A percentile compares a stretch with the other conserved stretches of the same genome.
These are phyloP conservation scores for Lithospermum erythrorhizon DNA, from an alignment of 257 asterid genomes.

Conservation along the genomic window DNA sequence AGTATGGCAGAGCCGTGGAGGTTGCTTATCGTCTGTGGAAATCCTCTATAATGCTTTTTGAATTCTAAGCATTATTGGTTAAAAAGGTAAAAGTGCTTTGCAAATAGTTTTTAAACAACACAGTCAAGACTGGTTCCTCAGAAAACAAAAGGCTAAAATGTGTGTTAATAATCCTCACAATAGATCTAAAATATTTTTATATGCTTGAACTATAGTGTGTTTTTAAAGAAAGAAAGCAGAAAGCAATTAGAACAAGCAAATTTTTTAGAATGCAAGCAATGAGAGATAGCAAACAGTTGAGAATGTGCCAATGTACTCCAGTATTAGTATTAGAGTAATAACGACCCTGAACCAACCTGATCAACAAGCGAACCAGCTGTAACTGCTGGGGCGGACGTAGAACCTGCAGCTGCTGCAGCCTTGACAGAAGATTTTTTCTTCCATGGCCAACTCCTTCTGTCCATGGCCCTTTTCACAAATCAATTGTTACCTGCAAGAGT, in stretches of 20 bases:
- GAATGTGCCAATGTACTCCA: constrained; percentile 1
- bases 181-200: too few relatives aligned
- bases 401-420: constrained; percentile 32
- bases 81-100: too few relatives aligned
- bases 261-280: too few relatives aligned
- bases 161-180: too few relatives aligned
- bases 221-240: too few relatives aligned
- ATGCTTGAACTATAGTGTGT: too few relatives aligned
- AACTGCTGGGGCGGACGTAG: constrained; percentile 34
- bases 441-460: constrained; percentile 95
- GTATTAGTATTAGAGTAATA: background rate
- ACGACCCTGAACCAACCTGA: constrained; percentile 31
- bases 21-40: too few relatives aligned
- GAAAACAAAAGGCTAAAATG: too few relatives aligned
- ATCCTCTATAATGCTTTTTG: too few relatives aligned
- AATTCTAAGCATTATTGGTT: too few relatives aligned
- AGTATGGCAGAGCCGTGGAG: background rate
- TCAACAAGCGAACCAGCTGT: constrained; percentile 32
- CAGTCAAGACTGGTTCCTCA: too few relatives aligned
- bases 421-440: constrained; percentile 91
- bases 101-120: too few relatives aligned
- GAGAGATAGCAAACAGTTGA: background rate
- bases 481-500: background rate
- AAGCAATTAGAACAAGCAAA: background rate
- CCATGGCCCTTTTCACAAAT: constrained; percentile 45